Base-by-base conservation (phyloP, 2,329 filamentous ascomycete species). In the Pseudocercospora macadamiae region DNA sequence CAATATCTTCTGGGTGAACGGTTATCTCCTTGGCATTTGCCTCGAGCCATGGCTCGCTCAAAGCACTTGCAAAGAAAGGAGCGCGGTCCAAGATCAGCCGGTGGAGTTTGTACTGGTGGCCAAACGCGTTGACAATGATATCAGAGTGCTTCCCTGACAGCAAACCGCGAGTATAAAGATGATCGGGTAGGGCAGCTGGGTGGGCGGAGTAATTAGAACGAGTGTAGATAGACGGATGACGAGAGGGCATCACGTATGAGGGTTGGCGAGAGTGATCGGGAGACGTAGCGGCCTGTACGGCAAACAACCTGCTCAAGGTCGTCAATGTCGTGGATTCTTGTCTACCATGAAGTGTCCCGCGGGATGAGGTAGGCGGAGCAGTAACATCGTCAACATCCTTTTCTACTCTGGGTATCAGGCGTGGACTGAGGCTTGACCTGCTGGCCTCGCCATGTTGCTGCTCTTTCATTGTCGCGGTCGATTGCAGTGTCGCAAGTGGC, bases 1-100 rank as follows among this genome's bases (percentile, higher is more conserved):
- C 82, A 32, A 84, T 78, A 45, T 83, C 78, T 62, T 83, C 80
- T 0, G 82, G 82, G 53, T 80, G 75, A 6, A 85, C 71, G 0
- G 74, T 77, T 51, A 84, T 80, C 48, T 83, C 81, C 60, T 77
- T 82, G 3, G 79, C 74, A 32, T 74, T 76, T 60, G 81, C 81
- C 65, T 84, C 82, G 8, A 81, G 51, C 82, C 82, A 85, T n/a
- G 81, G 80, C 32, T 79, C 81, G 0, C 80, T 83, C 21, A 84
- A 73, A 12, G 81, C 81, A 12, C 78, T 79, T 2, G 78, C 76
- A 68, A 85, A 85, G 75, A 83, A 84, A 0, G 82, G 81, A 3
- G 82, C 80, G 52, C 80, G 78, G 66, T 84, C 82, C 18, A 84
- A 78, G 18, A 84, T 76, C 7, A 84, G 71, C 16, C 82, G 80